Base-by-base conservation (phyloP, 352 stramenopile species). In the Detonula confervacea region DNA sequence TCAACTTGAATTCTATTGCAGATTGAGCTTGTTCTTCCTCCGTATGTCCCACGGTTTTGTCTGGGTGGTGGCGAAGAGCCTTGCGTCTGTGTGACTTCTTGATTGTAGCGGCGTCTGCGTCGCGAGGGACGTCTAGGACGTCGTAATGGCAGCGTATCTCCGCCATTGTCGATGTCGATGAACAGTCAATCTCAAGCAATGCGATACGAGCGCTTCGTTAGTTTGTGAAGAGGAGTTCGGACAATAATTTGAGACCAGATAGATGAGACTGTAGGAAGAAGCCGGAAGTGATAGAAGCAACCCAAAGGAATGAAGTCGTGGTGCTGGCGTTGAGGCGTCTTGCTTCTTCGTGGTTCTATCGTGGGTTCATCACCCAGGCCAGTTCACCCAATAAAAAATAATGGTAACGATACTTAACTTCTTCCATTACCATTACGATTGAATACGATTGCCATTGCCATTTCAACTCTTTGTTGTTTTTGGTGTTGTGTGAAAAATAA, bases 61-160 rank as follows among this genome's bases (percentile, higher is more conserved):
- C 97, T 1, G 96, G 96, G 77, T 99, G 97, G 79, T 93, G 97
- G 73, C 96, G 97, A 69, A 98, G 92, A 12, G 96, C 96, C 11
- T 98, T 83, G 81, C 98, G 98, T 52, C 96, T 91, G 84, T 98
- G 98, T 30, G 96, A 75, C 68, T 95, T 95, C 72, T 94, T 94
- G 30, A 95, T 90, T 4, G 68, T 84, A 3, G 75, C 65, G 12
- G 54, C 73, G 55, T 91, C 81, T 24, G 90, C 88, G 64, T 88
- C 73, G 44, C 61, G 70, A 6, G 77, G 42, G 18, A 93, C 49
- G 12, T 61, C 65, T 5, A 95, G 68, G 12, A 94, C 74, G 39
- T 93, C 88, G 62, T 95, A 95, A 55, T 95, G 87, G 25, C 74
- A 82, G 56, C 60, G 24, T 24, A 57, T 69, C 65, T 78, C 49